phyloP scores from a whole-genome alignment of 2,329 filamentous ascomycete species.

The Xylariaceae sp. region DNA sequence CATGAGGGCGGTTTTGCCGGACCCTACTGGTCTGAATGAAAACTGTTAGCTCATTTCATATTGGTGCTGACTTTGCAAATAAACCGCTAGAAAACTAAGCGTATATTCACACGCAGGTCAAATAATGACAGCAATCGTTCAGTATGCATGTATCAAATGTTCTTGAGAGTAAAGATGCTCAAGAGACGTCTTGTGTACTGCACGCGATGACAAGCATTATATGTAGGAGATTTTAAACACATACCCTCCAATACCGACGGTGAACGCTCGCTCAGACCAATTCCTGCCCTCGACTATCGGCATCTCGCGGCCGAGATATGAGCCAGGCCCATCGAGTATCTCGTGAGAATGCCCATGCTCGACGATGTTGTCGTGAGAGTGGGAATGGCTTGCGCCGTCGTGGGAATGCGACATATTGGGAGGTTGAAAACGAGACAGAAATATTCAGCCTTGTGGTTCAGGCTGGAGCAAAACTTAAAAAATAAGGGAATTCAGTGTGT shows the following conservation, averaged over 20 bases:
- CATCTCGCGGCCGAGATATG: conserved; percentile 86
- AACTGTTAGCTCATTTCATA: conserved; percentile 10
- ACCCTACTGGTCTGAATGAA: conserved; percentile 70
- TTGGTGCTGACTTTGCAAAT: too few species aligned
- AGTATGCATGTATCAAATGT: too few species aligned
- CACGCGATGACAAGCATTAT: too few species aligned
- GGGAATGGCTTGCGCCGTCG: conserved; percentile 43
- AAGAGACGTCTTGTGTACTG: too few species aligned
- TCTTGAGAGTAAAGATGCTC: too few species aligned
- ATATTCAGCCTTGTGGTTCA: too few species aligned
- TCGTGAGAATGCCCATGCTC: conserved; percentile 96
- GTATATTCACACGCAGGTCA: too few species aligned
- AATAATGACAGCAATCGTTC: too few species aligned
- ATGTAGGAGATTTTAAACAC: conserved; percentile 23
- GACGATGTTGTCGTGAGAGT: conserved; percentile 51
- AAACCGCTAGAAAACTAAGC: too few species aligned
- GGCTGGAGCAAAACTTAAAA: background rate
- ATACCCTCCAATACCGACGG: conserved; percentile 95
- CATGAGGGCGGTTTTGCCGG: conserved; percentile 97
- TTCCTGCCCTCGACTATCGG: conserved; percentile 83
- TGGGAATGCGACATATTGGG: conserved; percentile 48
- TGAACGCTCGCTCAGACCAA: conserved; percentile 88
- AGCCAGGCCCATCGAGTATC: conserved; percentile 89
- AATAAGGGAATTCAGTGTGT: conserved; percentile 2
- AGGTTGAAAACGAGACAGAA: background rate